Base-by-base conservation (phyloP, 257 asterid species). In the Mitragyna speciosa region DNA sequence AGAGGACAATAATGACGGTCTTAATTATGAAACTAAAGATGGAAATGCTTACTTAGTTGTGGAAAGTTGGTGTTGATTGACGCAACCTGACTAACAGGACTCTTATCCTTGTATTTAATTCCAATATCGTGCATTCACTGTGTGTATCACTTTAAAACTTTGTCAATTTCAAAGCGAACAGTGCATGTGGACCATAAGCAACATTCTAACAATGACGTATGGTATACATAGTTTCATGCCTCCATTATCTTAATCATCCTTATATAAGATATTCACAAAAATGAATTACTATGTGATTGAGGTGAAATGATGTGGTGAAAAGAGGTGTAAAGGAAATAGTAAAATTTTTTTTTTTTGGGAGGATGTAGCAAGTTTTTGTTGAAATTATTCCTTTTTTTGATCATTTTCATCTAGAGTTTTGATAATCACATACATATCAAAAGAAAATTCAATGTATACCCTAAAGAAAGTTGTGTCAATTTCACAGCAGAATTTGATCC, bases 61-160 rank as follows among this genome's bases (percentile, higher is more conserved):
- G 88, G 94, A 86, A 91, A 88, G 78, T 77, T 80, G 88, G 82
- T 71, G 84, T 80, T 86, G 91, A 90, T 82, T 82, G 90, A 89
- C 86, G 89, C 85, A 72, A 82, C 88, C 69, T 73, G 16, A 22
- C 74, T 24, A 26, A 11, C 43, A 7, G 31, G 70, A 61, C 72
- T 36, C 76, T 71, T 65, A 45, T 61, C 56, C 49, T 17, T 12
- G n/a, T 5, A 33, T 47, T 72, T 48, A 47, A 26, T 26, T n/a
- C 48, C 76, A 43, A 59, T 61, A 47, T 76, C 73, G 73, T 65
- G 73, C 73, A 31, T 61, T 54, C 56, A 78, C 59, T n/a, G 75
- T 52, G 3, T 28, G 1, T 28, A 31, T 70, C 82, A 43, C 63
- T 58, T 75, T 75, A 3, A 2, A 48, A 12, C 12, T 47, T 14